A percentile compares a stretch with the other conserved stretches of the same genome.
Evolutionary conservation across 257 asterid genomes (phyloP).

Genomic region (Solanum chaucha): DNA sequence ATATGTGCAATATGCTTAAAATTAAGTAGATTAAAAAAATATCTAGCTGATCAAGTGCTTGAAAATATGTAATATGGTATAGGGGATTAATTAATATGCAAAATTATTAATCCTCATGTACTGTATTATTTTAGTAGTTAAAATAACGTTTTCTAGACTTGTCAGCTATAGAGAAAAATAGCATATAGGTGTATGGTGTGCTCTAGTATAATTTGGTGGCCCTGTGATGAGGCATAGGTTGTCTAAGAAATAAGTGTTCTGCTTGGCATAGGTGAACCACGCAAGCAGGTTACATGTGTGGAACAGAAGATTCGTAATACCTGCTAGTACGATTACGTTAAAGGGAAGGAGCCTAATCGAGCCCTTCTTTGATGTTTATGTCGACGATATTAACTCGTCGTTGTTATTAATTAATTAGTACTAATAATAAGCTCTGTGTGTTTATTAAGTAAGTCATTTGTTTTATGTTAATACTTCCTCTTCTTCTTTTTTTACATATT

Average conservation of each 20-base stretch:
- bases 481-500: background rate
- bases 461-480: background rate
- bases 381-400: background rate
- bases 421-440: background rate
- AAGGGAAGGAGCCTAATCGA: background rate
- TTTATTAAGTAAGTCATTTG: background rate
- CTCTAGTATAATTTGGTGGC: background rate
- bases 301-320: too few species aligned
- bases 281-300: background rate
- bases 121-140: background rate
- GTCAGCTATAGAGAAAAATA: background rate
- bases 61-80: background rate
- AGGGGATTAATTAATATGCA: background rate
- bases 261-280: background rate
- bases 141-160: background rate
- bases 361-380: background rate
- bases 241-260: background rate
- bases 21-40: background rate
- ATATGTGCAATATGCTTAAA: background rate
- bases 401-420: background rate
- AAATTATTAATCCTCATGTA: background rate
- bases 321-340: too few species aligned
- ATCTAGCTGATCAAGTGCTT: background rate
- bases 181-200: background rate
- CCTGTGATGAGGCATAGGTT: background rate